phyloP scores from a whole-genome alignment of 257 asterid genomes.

The Cordia subcordata region DNA sequence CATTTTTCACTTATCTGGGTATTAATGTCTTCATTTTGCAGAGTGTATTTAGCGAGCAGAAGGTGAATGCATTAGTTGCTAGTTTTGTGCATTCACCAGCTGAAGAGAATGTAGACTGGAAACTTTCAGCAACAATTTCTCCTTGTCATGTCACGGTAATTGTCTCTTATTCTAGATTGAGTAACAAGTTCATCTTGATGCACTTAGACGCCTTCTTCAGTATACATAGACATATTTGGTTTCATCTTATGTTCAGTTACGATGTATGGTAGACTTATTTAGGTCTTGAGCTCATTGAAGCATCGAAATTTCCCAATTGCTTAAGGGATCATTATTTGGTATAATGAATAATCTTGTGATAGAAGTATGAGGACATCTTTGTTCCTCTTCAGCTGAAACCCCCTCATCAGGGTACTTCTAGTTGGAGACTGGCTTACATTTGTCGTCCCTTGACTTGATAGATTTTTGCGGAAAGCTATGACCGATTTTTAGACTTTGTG shows the following conservation, averaged over 20 bases:
- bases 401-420: not conserved
- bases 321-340: not conserved
- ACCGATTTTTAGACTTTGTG: slow-evolving; percentile 70
- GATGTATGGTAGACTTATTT: not conserved
- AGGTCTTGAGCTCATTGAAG: not conserved
- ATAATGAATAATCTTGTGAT: no score
- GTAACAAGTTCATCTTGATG: not conserved
- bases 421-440: not conserved
- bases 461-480: slow-evolving; percentile 85
- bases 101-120: slow-evolving; percentile 97
- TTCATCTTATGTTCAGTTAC: not conserved
- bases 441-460: slow-evolving; percentile 17
- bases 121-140: slow-evolving; percentile 90
- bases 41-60: slow-evolving; percentile 91
- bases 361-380: no score
- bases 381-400: no score
- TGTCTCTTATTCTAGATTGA: slow-evolving; percentile 11
- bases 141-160: slow-evolving; percentile 95
- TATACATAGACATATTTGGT: not conserved
- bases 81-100: slow-evolving; percentile 82
- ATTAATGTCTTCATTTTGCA: slow-evolving; percentile 27
- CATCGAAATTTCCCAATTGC: not conserved
- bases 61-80: slow-evolving; percentile 93
- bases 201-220: not conserved
- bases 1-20: slow-evolving; percentile 1